Evolutionary conservation across 805 yeast species (phyloP).

Genomic region (Candida koratica): DNA sequence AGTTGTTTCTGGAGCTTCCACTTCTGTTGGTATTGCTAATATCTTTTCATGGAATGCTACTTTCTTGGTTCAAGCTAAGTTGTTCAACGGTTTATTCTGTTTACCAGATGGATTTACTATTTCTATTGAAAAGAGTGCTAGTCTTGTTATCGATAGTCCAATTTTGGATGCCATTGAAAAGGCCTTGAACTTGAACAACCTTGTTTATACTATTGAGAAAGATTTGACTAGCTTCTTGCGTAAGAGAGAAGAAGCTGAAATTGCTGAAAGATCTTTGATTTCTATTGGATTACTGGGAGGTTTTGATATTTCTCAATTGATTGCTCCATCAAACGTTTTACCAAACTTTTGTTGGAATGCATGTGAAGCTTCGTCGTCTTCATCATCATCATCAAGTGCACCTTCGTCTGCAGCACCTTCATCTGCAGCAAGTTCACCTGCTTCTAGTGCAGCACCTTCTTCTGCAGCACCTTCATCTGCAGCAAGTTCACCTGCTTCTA

Average conservation of each 20-base stretch:
- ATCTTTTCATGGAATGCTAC: conserved; percentile 25
- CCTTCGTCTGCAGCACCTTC: conserved; percentile 4
- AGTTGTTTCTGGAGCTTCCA: conserved; percentile 13
- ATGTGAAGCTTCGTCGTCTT: conserved; percentile 8
- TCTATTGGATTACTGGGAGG: conserved; percentile 5
- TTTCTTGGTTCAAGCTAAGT: conserved; percentile 20
- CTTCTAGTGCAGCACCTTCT: conserved; percentile 4
- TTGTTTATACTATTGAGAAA: conserved; percentile 11
- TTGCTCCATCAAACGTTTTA: conserved; percentile 11
- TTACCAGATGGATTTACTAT: conserved; percentile 24
- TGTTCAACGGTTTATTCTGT: conserved; percentile 20
- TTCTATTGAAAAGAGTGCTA: conserved; percentile 10
- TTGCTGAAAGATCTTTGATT: conserved; percentile 10
- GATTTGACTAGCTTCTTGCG: conserved; percentile 3
- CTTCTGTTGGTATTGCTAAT: conserved; percentile 16
- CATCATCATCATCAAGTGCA: conserved; percentile 2
- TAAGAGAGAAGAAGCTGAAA: conserved; percentile 10
- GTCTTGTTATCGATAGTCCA: conserved; percentile 10
- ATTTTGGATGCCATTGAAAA: conserved; percentile 11
- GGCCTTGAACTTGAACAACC: conserved; percentile 2
- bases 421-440: conserved; percentile 2
- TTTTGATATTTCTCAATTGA: conserved; percentile 7
- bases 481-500: conserved; percentile 1
- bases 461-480: conserved; percentile 1
- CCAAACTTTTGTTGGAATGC: conserved; percentile 18